phyloP scores from a whole-genome alignment of 176 grass and related monocot species.

The Echinochloa phyllopogon region DNA sequence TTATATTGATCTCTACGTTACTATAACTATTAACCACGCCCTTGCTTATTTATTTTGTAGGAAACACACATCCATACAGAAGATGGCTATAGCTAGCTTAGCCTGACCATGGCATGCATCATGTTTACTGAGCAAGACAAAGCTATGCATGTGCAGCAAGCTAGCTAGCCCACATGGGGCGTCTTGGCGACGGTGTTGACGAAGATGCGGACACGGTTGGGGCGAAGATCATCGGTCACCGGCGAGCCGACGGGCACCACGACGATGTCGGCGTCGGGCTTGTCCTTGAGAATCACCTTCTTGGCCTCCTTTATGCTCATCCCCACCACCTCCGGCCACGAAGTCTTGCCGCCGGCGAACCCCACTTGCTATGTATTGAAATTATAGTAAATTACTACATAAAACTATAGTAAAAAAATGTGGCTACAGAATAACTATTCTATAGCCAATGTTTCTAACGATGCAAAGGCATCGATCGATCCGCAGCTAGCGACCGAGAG shows the following conservation, averaged over 20 bases:
- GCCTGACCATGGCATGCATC: background rate
- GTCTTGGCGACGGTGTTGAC: slow-evolving; percentile 20
- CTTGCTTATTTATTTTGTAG: background rate
- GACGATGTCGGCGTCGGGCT: slow-evolving; percentile 30
- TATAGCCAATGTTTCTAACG: no score
- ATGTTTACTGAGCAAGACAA: background rate
- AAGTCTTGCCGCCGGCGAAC: background rate
- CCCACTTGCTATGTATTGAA: no score
- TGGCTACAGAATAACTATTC: no score
- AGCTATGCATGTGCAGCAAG: background rate
- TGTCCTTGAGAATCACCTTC: slow-evolving; percentile 36
- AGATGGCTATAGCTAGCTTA: background rate
- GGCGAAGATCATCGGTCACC: background rate
- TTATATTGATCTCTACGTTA: background rate
- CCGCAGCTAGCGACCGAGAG: no score
- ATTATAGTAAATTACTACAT: no score
- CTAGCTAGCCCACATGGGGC: slow-evolving; percentile 19
- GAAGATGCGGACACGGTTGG: slow-evolving; percentile 38
- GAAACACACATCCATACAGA: background rate
- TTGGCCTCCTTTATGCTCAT: slow-evolving; percentile 27
- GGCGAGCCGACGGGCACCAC: background rate
- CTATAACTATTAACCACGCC: background rate
- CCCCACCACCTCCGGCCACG: slow-evolving; percentile 51
- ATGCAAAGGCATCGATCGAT: no score
- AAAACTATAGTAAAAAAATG: no score